These are phyloP conservation scores for Verticillium longisporum DNA, from an alignment of 2,329 filamentous ascomycete species.

Conservation along the genomic window DNA sequence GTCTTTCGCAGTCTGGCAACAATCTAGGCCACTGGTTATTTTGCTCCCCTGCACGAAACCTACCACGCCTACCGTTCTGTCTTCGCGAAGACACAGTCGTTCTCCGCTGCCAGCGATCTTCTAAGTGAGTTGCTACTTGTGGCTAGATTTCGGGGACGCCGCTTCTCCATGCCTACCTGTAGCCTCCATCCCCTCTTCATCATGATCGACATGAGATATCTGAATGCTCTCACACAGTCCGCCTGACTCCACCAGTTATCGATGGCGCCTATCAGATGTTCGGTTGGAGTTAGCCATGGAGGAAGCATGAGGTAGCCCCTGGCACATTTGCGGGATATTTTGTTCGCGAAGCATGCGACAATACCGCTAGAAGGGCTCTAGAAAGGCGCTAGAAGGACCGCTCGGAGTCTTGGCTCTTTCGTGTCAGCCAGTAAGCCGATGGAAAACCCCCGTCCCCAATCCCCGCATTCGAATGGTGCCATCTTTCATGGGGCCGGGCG, in stretches of 20 bases:
- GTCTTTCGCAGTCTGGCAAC: too few species aligned
- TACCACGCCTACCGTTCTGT: too few species aligned
- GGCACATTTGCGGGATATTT: neutral
- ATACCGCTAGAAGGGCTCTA: slow-evolving; percentile 5
- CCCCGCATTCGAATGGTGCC: neutral
- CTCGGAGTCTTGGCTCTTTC: neutral
- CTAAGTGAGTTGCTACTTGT: neutral
- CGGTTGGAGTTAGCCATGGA: neutral
- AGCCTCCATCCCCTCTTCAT: neutral
- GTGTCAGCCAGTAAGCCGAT: neutral
- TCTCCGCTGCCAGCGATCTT: neutral
- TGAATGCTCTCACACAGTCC: too few species aligned
- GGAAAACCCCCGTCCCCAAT: neutral
- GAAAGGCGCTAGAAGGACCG: slow-evolving; percentile 1
- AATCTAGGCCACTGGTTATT: neutral
- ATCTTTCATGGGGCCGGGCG: neutral
- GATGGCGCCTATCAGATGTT: neutral
- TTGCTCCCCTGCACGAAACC: neutral
- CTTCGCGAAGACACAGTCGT: too few species aligned
- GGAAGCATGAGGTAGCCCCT: neutral
- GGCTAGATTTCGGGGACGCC: neutral
- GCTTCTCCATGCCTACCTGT: neutral
- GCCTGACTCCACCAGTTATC: too few species aligned
- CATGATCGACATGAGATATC: neutral
- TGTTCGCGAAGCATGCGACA: slow-evolving; percentile 1